A percentile compares a stretch with the other conserved stretches of the same genome.
Conservation (phyloP, 2,329 filamentous ascomycete species). For the Epichloe gansuensis region DNA sequence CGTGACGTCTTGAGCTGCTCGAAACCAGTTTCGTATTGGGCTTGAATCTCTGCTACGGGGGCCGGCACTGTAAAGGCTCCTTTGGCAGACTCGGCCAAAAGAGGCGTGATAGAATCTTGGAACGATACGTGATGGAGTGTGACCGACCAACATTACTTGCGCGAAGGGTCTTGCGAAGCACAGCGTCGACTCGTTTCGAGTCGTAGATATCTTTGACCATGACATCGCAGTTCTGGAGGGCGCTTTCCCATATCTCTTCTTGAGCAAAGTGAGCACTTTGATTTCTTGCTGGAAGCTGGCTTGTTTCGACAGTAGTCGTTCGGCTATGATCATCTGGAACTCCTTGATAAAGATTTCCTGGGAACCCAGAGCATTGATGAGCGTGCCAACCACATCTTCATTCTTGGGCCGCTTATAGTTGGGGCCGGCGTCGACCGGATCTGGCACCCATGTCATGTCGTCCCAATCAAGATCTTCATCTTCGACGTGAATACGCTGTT, state of each 20-base stretch:
- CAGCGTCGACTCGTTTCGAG: conserved; percentile 59
- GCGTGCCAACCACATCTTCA: conserved; percentile 81
- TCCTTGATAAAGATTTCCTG: conserved; percentile 92
- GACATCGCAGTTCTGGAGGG: conserved; percentile 87
- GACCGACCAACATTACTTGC: conserved; percentile 7
- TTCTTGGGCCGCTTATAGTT: conserved; percentile 84
- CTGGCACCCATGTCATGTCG: conserved; percentile 86
- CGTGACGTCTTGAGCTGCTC: conserved; percentile 69
- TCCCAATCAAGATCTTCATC: conserved; percentile 74
- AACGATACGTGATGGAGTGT: conserved; percentile 41
- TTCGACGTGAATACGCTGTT: conserved; percentile 38
- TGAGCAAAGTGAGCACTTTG: conserved; percentile 74
- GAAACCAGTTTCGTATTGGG: conserved; percentile 63
- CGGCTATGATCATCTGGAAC: conserved; percentile 78
- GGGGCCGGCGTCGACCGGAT: conserved; percentile 83
- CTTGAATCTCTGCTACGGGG: conserved; percentile 48
- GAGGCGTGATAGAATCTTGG: conserved; percentile 79
- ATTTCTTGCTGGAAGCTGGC: conserved; percentile 66
- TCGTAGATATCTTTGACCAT: conserved; percentile 93
- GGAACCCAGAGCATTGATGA: conserved; percentile 78
- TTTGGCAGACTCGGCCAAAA: conserved; percentile 82
- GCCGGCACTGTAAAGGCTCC: conserved; percentile 54
- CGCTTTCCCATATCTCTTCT: conserved; percentile 73
- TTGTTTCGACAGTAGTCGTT: conserved; percentile 59
- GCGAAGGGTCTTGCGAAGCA: conserved; percentile 40